Base-by-base conservation (phyloP, 345 rosid genomes). In the Acer yangbiense region DNA sequence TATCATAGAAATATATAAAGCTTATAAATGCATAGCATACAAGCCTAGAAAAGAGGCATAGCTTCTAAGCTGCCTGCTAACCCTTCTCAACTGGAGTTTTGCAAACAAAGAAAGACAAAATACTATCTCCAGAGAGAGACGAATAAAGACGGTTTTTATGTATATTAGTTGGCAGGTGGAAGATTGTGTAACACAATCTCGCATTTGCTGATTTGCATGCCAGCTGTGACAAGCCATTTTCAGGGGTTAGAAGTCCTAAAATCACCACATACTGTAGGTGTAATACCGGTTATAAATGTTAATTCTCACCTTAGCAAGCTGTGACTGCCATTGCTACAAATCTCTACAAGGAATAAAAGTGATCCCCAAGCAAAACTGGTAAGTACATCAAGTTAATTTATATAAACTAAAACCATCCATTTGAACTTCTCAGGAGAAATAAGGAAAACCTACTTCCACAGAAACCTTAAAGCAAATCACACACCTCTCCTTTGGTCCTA, bases 221-320 rank as follows among this genome's bases (percentile, higher is more conserved):
- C 43, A 39, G 43, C 7, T 39, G 46, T 43, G 46, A 43, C 46
- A 43, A 9, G n/a, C 23, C 20, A 6, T n/a, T n/a, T 57, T 57
- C 6, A 25, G 27, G 27, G 27, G 1, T 25, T 25, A 25, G 27
- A 25, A 25, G 27, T 25, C 27, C 10, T 18, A 71, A 55, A 41
- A 43, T 7, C 57, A 20, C 32, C 14, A 55, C 65, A 71, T 32
- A 10, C 17, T 60, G 44, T 32, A 44, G 69, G 9, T 62, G 52
- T 39, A n/a, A 54, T n/a, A 62, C 29, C 32, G 58, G 68, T 32
- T 18, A 60, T 64, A 50, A 75, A 25, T 14, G 76, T 68, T 52
- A n/a, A 44, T 60, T 76, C 83, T 89, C 75, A 96, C 98, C 99
- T 91, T 70, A 92, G 84, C 25, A 76, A 82, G 80, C 79, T 71